phyloP scores from a whole-genome alignment of 805 yeast genomes.

The Starmera amethionina region DNA sequence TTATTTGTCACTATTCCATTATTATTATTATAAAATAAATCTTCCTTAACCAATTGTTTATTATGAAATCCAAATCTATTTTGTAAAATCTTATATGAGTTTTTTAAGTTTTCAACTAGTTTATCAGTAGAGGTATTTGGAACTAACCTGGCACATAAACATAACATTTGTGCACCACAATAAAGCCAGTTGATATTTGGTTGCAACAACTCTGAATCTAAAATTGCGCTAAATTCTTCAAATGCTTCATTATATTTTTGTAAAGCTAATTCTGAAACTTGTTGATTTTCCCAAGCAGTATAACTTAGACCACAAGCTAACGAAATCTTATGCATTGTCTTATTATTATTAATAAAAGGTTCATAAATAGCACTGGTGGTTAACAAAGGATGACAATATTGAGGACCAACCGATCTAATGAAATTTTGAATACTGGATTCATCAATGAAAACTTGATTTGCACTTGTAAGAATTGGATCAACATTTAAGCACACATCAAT shows the following conservation, averaged over 20 bases:
- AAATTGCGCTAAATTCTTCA: slow-evolving; percentile 4
- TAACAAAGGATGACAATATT: slow-evolving; percentile 28
- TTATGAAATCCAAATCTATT: slow-evolving; percentile 10
- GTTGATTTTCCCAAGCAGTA: slow-evolving; percentile 22
- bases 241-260: slow-evolving; percentile 18
- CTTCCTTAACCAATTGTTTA: too few species aligned
- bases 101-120: slow-evolving; percentile 24
- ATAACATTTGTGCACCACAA: slow-evolving; percentile 28
- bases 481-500: background rate
- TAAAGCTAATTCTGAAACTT: slow-evolving; percentile 14
- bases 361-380: slow-evolving; percentile 31
- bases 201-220: background rate
- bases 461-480: slow-evolving; percentile 6
- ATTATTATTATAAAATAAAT: background rate
- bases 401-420: slow-evolving; percentile 31
- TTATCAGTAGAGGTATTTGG: slow-evolving; percentile 18
- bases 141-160: slow-evolving; percentile 27
- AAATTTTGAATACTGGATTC: slow-evolving; percentile 29
- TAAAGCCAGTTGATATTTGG: slow-evolving; percentile 23
- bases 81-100: slow-evolving; percentile 26
- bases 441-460: background rate
- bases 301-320: slow-evolving; percentile 32
- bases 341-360: slow-evolving; percentile 23
- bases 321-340: slow-evolving; percentile 23
- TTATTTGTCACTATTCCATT: background rate